These are phyloP conservation scores for Spergularia marina DNA, from an alignment of 148 eudicot species.

Conservation along the genomic window DNA sequence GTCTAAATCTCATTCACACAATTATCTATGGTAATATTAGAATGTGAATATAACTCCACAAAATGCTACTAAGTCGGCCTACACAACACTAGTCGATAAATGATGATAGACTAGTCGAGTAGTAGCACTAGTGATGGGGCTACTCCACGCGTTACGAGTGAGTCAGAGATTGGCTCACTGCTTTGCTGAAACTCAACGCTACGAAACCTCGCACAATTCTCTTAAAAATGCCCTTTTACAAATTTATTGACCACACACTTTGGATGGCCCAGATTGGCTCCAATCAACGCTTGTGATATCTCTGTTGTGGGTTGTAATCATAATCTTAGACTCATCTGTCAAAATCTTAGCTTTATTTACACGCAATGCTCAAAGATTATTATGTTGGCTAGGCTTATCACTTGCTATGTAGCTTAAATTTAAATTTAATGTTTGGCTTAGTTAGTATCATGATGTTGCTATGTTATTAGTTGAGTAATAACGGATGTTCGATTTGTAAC, in stretches of 20 bases:
- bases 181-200: constrained; percentile 24
- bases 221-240: neutral
- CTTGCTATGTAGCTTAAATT: no score
- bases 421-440: no score
- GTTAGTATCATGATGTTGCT: no score
- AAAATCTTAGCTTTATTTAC: constrained; percentile 3
- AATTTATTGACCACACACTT: neutral
- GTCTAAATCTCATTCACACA: no score
- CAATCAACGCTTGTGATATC: neutral
- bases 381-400: neutral
- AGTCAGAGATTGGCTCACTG: constrained; percentile 5
- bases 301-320: neutral
- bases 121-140: neutral
- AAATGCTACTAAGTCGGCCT: no score
- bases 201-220: neutral
- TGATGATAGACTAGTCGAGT: no score
- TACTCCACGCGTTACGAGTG: constrained; percentile 9
- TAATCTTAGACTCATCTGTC: neutral
- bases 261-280: neutral
- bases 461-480: no score
- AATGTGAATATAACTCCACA: no score
- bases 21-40: no score
- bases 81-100: no score
- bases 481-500: no score
- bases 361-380: constrained; percentile 4